A percentile compares a stretch with the other conserved stretches of the same genome.
Conservation (phyloP, 164 flowering plant species). For the Amborella trichopoda region DNA sequence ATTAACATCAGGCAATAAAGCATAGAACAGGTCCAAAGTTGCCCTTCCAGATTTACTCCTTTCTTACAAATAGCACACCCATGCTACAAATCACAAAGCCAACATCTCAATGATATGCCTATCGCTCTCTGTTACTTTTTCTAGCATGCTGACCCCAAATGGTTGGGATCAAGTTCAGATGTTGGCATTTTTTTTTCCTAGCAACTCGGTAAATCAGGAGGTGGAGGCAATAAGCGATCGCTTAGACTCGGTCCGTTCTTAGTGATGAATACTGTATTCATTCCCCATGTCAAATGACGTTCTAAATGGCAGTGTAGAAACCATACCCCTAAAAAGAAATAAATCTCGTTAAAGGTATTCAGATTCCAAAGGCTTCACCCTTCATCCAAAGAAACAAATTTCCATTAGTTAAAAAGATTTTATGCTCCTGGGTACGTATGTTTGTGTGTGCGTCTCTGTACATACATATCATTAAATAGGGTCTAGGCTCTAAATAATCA, state of each 20-base stretch:
- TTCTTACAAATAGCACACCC: background rate
- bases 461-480: background rate
- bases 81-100: background rate
- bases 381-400: too few species aligned
- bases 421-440: too few species aligned
- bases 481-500: background rate
- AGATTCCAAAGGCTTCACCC: too few species aligned
- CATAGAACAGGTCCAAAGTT: background rate
- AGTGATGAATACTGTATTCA: constrained; percentile 31
- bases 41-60: background rate
- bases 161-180: too few species aligned
- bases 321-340: constrained; percentile 37
- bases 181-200: constrained; percentile 4
- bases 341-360: background rate
- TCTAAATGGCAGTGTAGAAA: constrained; percentile 57
- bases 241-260: constrained; percentile 16
- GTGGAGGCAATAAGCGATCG: constrained; percentile 18
- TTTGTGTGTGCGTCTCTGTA: too few species aligned
- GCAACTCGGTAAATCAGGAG: constrained; percentile 34
- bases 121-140: background rate
- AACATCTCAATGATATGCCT: background rate
- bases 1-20: background rate
- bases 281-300: constrained; percentile 40
- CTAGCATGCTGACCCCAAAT: background rate
- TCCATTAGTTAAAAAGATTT: too few species aligned